These are phyloP conservation scores for Wilcoxina mikolae DNA, from an alignment of 495 filamentous ascomycete species.

Conservation along the genomic window DNA sequence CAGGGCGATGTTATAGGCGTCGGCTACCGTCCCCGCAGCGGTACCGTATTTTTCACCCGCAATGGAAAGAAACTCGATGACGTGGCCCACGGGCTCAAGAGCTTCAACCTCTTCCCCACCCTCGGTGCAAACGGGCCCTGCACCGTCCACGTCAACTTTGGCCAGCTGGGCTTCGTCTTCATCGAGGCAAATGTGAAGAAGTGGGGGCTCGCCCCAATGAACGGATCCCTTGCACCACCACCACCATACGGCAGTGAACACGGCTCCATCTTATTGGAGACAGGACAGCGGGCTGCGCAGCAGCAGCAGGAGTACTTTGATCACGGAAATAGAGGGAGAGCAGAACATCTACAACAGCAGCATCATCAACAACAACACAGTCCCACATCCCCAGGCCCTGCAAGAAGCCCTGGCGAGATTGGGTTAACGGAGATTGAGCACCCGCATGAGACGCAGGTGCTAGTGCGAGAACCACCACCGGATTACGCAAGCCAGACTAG, in stretches of 20 bases:
- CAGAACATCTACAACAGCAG: no score
- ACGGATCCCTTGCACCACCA: slow-evolving; percentile 83
- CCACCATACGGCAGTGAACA: slow-evolving; percentile 94
- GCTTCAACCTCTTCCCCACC: slow-evolving; percentile 92
- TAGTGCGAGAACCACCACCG: slow-evolving; percentile 16
- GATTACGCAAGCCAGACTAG: slow-evolving; percentile 22
- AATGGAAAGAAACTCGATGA: slow-evolving; percentile 97
- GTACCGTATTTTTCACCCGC: slow-evolving; percentile 92
- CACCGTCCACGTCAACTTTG: slow-evolving; percentile 90
- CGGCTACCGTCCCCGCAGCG: slow-evolving; percentile 85
- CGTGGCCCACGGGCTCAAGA: slow-evolving; percentile 78
- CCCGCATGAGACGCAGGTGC: neutral
- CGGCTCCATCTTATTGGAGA: slow-evolving; percentile 82
- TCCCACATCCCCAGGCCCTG: slow-evolving; percentile 75
- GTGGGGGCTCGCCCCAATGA: slow-evolving; percentile 94
- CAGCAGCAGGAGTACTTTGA: slow-evolving; percentile 30
- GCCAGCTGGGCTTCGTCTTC: slow-evolving; percentile 93
- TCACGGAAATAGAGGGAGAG: slow-evolving; percentile 40
- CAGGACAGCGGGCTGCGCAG: slow-evolving; percentile 18
- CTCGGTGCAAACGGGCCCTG: slow-evolving; percentile 88
- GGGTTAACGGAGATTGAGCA: slow-evolving; percentile 54
- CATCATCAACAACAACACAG: slow-evolving; percentile 8
- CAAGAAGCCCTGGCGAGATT: slow-evolving; percentile 90
- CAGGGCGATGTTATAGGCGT: slow-evolving; percentile 95
- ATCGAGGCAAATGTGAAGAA: slow-evolving; percentile 99